These are phyloP conservation scores for Alloteropsis angusta DNA, from an alignment of 202 grass and related monocot genomes.

Conservation along the genomic window DNA sequence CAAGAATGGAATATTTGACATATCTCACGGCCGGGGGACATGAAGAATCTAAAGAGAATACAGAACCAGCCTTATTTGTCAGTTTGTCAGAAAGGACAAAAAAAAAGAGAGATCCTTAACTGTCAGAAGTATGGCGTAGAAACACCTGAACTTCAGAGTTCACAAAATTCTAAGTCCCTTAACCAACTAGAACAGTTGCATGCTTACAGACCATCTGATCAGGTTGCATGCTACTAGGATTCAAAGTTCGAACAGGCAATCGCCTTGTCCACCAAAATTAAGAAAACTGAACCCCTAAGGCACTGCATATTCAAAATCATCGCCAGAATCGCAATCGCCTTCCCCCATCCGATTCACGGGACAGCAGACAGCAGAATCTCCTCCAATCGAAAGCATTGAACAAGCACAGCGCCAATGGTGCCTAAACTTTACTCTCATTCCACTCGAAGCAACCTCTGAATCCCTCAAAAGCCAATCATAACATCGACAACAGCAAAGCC, in stretches of 20 bases:
- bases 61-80: not conserved
- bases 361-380: too few relatives aligned
- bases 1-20: slow-evolving; percentile 23
- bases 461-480: not conserved
- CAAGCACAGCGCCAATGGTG: not conserved
- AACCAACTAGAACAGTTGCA: not conserved
- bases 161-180: not conserved
- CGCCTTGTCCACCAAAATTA: not conserved
- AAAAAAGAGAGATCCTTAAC: not conserved
- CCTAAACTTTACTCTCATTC: not conserved
- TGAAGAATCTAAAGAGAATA: slow-evolving; percentile 19
- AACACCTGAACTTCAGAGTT: not conserved
- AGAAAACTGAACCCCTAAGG: not conserved
- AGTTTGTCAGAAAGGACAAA: not conserved
- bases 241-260: not conserved
- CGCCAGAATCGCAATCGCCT: not conserved
- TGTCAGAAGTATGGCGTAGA: not conserved
- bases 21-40: slow-evolving; percentile 1
- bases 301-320: slow-evolving; percentile 4
- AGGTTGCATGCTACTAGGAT: not conserved
- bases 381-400: not conserved
- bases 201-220: not conserved
- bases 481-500: not conserved
- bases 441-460: not conserved
- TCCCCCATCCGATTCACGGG: too few relatives aligned